Evolutionary conservation across 2,329 filamentous ascomycete genomes (phyloP), one percentile per base, ranked within the genome.

Genomic region (Pseudocercospora ulei): DNA sequence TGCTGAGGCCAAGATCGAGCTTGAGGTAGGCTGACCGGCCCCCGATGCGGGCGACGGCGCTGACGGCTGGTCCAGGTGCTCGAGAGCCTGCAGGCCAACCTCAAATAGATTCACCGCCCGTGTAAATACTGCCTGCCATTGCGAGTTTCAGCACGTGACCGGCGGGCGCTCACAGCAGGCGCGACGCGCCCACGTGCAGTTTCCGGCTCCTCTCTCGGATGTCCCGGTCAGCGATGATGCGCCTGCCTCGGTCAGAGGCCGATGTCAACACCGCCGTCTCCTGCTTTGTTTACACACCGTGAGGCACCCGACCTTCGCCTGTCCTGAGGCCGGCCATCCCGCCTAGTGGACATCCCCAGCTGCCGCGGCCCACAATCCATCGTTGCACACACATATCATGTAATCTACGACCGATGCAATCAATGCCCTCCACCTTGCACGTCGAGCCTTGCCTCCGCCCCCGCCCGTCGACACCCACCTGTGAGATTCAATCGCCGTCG

Each of bases 1-100:
- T 68, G 88, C 88, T 51, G 90, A 98, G 78, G 90, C 90, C 54
- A 96, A 95, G 78, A 88, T 98, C 64, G 88, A 96, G 75, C 70
- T 98, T 56, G 90, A 98, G 85, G 88, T 38, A 66, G 56, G 57
- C 53, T 43, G n/a, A 12, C n/a, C 9, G 23, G n/a, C 23, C n/a
- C 14, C n/a, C 9, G 23, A 11, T 22, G 14, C 3, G 8, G 31
- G 9, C 9, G 6, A 18, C 18, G 19, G 3, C 27, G 20, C 28
- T 33, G 34, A 46, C 38, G 41, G 39, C 51, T 12, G 29, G 7
- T 2, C 11, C 50, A 87, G 82, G 80, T 88, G 59, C 73, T 90
- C 56, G 83, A 90, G 75, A 82, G 76, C 63, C 73, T 90, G 58
- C 79, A 86, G 68, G 77, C 79, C 57, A 76, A 73, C 56, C 71